These are phyloP conservation scores for Populus tomentosa DNA, from an alignment of 441 rosid species.

Conservation along the genomic window DNA sequence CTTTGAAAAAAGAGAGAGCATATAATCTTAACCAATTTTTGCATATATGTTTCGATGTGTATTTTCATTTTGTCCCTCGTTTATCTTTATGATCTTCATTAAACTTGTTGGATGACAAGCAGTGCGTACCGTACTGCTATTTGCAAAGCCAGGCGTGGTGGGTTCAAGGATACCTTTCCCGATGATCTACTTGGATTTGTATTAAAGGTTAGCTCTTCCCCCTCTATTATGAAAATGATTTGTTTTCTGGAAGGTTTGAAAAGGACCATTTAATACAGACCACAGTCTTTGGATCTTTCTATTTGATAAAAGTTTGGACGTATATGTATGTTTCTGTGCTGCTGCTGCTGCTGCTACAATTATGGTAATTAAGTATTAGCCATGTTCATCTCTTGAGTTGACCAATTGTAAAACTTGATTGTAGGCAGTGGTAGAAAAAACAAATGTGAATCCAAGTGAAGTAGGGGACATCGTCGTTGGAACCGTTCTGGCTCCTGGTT, in stretches of 20 bases:
- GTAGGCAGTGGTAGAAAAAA: conserved; percentile 85
- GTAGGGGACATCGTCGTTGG: conserved; percentile 98
- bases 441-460: conserved; percentile 78
- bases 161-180: conserved; percentile 91
- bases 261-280: not conserved
- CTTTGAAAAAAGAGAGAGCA: not conserved
- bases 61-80: not conserved
- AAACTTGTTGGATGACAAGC: conserved; percentile 4
- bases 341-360: not conserved
- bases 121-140: conserved; percentile 90
- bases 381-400: not conserved
- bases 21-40: not conserved
- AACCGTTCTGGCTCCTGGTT: conserved; percentile 86
- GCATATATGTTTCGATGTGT: not conserved
- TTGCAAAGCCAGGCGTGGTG: conserved; percentile 88
- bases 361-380: not conserved
- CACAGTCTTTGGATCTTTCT: not conserved
- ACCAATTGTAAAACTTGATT: not conserved
- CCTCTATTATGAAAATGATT: not conserved
- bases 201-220: conserved; percentile 58
- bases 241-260: not conserved
- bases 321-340: not conserved
- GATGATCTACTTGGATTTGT: conserved; percentile 92
- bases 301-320: not conserved
- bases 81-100: not conserved